phyloP scores from a whole-genome alignment of 371 early-diverging fungal genomes.

The Mucor racemosus region DNA sequence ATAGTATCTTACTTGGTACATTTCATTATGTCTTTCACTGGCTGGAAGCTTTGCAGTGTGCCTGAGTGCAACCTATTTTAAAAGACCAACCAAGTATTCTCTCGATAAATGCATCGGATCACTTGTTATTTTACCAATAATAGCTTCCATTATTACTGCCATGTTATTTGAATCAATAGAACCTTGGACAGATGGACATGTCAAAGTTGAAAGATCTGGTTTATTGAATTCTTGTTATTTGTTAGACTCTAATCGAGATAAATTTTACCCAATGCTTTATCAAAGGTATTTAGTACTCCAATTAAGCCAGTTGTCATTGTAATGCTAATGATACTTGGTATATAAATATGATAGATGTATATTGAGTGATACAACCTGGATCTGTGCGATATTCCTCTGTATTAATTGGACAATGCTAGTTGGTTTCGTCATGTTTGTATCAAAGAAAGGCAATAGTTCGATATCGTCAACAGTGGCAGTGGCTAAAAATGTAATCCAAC shows the following conservation, averaged over 20 bases:
- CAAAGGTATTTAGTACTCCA: constrained; percentile 30
- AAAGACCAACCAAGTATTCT: constrained; percentile 19
- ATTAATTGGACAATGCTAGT: constrained; percentile 15
- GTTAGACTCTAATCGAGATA: constrained; percentile 33
- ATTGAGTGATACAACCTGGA: constrained; percentile 19
- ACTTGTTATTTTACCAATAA: constrained; percentile 22
- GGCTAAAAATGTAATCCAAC: background rate
- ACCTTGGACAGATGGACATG: constrained; percentile 39
- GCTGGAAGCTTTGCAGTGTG: constrained; percentile 28
- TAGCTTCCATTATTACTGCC: constrained; percentile 26
- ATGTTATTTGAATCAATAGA: constrained; percentile 32
- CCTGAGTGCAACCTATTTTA: constrained; percentile 30
- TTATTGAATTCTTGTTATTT: constrained; percentile 33
- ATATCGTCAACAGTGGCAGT: background rate
- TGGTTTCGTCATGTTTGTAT: background rate
- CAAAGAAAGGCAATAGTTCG: constrained; percentile 5
- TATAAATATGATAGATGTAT: constrained; percentile 17
- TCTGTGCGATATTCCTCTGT: constrained; percentile 15
- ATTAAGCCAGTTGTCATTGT: constrained; percentile 4
- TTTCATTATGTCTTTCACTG: constrained; percentile 33
- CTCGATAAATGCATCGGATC: constrained; percentile 35
- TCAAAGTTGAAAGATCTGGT: constrained; percentile 29
- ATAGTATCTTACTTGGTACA: constrained; percentile 44
- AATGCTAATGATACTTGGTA: constrained; percentile 2
- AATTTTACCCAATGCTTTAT: constrained; percentile 38